Percentiles rank a stretch among this genome's conserved stretches.
phyloP scores from a whole-genome alignment of 2,329 filamentous ascomycete species.

The Aspergillus texensis region DNA sequence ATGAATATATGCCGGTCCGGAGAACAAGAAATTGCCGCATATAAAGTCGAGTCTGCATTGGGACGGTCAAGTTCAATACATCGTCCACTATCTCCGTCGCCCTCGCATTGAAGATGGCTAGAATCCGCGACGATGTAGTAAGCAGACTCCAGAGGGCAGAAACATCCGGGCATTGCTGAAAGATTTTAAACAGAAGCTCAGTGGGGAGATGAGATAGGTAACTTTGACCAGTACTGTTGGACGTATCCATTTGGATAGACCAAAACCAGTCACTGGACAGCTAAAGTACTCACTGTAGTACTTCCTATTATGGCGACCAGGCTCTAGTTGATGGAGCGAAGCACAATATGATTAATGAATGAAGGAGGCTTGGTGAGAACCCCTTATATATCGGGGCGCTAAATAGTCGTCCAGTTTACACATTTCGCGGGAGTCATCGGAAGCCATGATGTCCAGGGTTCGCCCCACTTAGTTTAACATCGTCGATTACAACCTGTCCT shows the following conservation, averaged over 20 bases:
- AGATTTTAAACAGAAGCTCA: neutral
- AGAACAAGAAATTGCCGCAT: neutral
- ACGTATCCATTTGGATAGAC: neutral
- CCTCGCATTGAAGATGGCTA: neutral
- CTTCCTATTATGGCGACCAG: too few relatives aligned
- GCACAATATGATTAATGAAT: neutral
- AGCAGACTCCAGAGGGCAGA: slow-evolving; percentile 4
- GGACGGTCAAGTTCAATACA: neutral
- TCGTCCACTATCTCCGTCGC: neutral
- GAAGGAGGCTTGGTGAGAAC: neutral
- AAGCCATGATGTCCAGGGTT: neutral
- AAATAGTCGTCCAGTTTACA: neutral
- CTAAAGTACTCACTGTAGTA: neutral
- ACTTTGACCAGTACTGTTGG: neutral
- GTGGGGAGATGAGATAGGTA: neutral
- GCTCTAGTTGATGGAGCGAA: neutral
- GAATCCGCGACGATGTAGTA: neutral
- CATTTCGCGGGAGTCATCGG: neutral
- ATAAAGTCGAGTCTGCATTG: neutral
- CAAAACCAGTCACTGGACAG: neutral
- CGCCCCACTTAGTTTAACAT: neutral
- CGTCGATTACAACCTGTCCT: neutral
- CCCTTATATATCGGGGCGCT: neutral
- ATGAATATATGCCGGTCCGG: neutral
- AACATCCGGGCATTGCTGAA: neutral